These are phyloP conservation scores for Candida tibetensis DNA, from an alignment of 805 yeast species.

Conservation along the genomic window DNA sequence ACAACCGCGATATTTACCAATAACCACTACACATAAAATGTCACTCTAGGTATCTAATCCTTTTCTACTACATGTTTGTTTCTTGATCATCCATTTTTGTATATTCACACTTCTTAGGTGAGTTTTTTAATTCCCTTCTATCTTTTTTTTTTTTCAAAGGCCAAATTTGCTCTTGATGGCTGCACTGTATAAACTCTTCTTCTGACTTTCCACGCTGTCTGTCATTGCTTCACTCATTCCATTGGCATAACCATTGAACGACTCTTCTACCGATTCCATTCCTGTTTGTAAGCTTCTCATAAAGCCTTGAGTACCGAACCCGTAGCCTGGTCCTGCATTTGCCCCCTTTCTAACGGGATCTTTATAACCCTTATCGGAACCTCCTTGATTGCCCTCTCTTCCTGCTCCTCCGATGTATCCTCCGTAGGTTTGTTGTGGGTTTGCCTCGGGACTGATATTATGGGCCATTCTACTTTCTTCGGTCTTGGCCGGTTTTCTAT, in stretches of 20 bases:
- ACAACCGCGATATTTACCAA: too few species aligned
- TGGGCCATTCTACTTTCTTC: constrained; percentile 56
- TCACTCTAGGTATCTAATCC: too few species aligned
- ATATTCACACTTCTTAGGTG: too few species aligned
- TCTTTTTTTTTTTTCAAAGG: constrained; percentile 24
- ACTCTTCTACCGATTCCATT: constrained; percentile 51
- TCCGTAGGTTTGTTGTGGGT: constrained; percentile 35
- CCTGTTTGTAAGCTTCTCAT: constrained; percentile 51
- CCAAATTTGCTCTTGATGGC: constrained; percentile 56
- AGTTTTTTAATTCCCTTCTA: too few species aligned
- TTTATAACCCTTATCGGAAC: constrained; percentile 34
- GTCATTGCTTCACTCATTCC: constrained; percentile 51
- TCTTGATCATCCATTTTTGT: too few species aligned
- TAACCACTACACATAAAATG: too few species aligned
- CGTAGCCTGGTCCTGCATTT: constrained; percentile 35
- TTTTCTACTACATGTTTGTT: too few species aligned
- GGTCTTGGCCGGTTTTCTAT: constrained; percentile 58
- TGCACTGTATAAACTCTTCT: constrained; percentile 49
- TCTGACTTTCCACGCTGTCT: constrained; percentile 49
- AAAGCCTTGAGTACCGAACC: constrained; percentile 36
- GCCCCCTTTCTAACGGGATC: constrained; percentile 45
- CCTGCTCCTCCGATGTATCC: constrained; percentile 16
- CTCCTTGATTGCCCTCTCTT: constrained; percentile 7
- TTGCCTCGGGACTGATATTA: constrained; percentile 45
- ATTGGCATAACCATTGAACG: constrained; percentile 56